Evolutionary conservation across 345 rosid species (phyloP).

Genomic region (Microcos paniculata): DNA sequence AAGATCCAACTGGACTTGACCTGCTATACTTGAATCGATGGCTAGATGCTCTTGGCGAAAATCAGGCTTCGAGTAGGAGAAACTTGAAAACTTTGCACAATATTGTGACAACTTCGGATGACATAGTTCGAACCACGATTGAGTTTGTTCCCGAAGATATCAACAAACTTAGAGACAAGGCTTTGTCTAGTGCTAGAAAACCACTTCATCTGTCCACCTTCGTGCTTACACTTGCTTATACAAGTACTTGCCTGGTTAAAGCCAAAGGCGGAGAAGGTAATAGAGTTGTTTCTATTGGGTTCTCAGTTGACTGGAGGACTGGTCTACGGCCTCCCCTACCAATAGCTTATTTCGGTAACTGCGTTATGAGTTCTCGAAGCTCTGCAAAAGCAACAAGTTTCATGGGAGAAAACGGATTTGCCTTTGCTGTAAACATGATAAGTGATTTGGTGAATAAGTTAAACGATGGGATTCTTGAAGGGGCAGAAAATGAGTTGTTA

Average conservation of each 20-base stretch:
- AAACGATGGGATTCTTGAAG: background rate
- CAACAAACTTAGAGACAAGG: constrained; percentile 24
- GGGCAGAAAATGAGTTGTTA: background rate
- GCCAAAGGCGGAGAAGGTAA: constrained; percentile 9
- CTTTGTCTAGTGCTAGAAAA: background rate
- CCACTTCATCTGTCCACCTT: constrained; percentile 32
- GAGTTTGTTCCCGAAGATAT: constrained; percentile 23
- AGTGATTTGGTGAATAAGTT: constrained; percentile 21
- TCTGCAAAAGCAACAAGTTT: background rate
- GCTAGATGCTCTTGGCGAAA: constrained; percentile 5
- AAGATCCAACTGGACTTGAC: constrained; percentile 21
- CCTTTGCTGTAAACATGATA: constrained; percentile 16
- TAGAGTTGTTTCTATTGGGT: background rate
- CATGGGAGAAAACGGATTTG: constrained; percentile 21
- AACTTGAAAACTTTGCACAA: constrained; percentile 14
- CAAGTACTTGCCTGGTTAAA: constrained; percentile 27
- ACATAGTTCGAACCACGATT: constrained; percentile 28
- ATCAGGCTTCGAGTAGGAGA: background rate
- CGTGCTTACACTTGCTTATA: constrained; percentile 34
- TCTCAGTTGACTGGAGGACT: constrained; percentile 26
- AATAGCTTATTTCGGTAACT: constrained; percentile 26
- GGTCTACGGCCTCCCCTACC: constrained; percentile 11
- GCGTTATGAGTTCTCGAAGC: constrained; percentile 11
- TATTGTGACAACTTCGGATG: background rate
- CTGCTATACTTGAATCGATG: constrained; percentile 8